phyloP scores from a whole-genome alignment of 2,329 filamentous ascomycete species.

The Cytospora schulzeri region DNA sequence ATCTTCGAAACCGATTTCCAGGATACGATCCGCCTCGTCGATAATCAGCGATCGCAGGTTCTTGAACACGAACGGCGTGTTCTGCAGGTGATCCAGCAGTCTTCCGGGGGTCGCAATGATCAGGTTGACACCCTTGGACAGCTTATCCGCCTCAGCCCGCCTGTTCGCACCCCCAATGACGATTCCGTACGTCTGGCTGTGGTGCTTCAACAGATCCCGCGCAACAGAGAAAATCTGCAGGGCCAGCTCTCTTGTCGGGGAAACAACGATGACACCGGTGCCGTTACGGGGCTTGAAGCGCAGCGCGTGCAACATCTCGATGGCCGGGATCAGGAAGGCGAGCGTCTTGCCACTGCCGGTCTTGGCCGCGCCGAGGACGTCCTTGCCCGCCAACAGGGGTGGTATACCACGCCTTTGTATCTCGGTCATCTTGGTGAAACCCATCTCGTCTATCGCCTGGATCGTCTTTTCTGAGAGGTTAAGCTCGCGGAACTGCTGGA shows the following conservation, averaged over 20 bases:
- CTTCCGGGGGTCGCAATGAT: constrained; percentile 92
- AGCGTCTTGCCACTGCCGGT: constrained; percentile 95
- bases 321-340: constrained; percentile 88
- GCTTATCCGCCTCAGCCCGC: constrained; percentile 89
- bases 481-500: constrained; percentile 76
- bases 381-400: constrained; percentile 82
- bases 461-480: constrained; percentile 87
- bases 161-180: constrained; percentile 94
- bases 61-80: constrained; percentile 90
- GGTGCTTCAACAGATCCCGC: constrained; percentile 86
- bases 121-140: constrained; percentile 91
- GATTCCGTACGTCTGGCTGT: constrained; percentile 93
- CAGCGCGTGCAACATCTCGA: constrained; percentile 89
- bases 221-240: constrained; percentile 97
- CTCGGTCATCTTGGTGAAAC: constrained; percentile 92
- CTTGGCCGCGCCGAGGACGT: constrained; percentile 94
- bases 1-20: constrained; percentile 98
- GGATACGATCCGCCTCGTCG: constrained; percentile 93
- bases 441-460: constrained; percentile 87
- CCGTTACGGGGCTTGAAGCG: constrained; percentile 95
- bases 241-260: constrained; percentile 89
- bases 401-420: constrained; percentile 89
- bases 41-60: constrained; percentile 91
- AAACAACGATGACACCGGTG: constrained; percentile 88
- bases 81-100: constrained; percentile 90